Base-by-base conservation (phyloP, 2,329 filamentous ascomycete species). In the Magnaporthales sp. region DNA sequence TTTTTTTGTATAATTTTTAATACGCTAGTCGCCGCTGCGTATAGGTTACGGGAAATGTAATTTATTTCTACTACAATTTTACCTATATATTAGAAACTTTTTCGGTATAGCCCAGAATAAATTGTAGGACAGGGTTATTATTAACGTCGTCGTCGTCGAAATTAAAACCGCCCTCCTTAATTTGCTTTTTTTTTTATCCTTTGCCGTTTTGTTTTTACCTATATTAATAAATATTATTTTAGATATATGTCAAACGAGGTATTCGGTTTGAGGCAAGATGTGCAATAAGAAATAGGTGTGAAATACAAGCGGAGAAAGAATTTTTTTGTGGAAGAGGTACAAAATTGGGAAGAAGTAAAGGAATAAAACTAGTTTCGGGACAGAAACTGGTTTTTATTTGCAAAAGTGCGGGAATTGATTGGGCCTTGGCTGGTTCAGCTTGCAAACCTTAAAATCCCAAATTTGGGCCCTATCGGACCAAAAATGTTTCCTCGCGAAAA, bases 401-500 rank as follows among this genome's bases (percentile, higher is more conserved):
- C 13, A 38, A 19, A 3, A 6, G 32, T 15, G 32, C 32, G 32
- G 32, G 32, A 15, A 38, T 19, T 38, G 32, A 38, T 38, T 38
- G 13, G 32, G 32, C 32, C 32, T 15, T 38, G 32, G 32, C 6
- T 38, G 32, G 32, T 2, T 38, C 4, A 38, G 13, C 19, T 38
- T 38, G 32, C 6, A 15, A 15, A 38, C 32, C 32, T 38, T 15
- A 38, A 15, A 38, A 7, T 38, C 32, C 32, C 32, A 38, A 15
- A n/a, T 38, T 38, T 15, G 32, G 13, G 32, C 13, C 32, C 32
- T 38, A 15, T 19, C 19, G 32, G 32, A 38, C 65, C 67, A 31
- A 68, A 68, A 68, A 62, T 65, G 31, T 32, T 32, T 11, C 62
- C 66, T 66, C 68, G 66, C 66, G 62, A 69, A 66, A 64, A 66